A percentile compares a stretch with the other conserved stretches of the same genome.
Conservation (phyloP, 208 protist genomes). For the Crithidia bombi region DNA sequence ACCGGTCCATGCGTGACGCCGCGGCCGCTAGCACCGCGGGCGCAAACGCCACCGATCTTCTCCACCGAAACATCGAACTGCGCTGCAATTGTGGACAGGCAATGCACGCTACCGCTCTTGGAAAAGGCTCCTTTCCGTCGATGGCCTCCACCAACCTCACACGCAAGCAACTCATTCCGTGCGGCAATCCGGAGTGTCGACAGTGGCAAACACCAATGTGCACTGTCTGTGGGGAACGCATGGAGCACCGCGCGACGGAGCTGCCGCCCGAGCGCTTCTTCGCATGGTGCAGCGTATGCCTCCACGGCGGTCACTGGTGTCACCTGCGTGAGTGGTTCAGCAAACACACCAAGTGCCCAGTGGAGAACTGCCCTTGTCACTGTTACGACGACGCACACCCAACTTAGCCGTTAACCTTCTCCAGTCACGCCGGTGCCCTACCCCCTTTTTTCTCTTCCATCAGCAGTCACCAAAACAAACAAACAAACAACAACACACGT, state of each 20-base stretch:
- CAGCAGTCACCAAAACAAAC: not conserved
- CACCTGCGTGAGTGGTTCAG: slow-evolving; percentile 87
- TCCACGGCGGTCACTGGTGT: slow-evolving; percentile 85
- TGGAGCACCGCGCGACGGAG: slow-evolving; percentile 55
- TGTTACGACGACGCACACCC: slow-evolving; percentile 46
- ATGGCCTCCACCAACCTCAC: slow-evolving; percentile 25
- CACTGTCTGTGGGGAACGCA: slow-evolving; percentile 73
- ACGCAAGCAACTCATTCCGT: slow-evolving; percentile 41
- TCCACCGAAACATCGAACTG: slow-evolving; percentile 55
- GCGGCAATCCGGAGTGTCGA: slow-evolving; percentile 66
- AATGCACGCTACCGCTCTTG: slow-evolving; percentile 55
- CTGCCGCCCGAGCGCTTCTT: slow-evolving; percentile 63
- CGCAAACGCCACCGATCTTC: not conserved
- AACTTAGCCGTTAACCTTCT: no score
- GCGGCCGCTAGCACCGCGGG: not conserved
- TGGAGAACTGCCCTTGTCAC: slow-evolving; percentile 81
- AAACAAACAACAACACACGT: not conserved
- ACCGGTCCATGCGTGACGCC: slow-evolving; percentile 24
- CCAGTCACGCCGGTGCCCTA: no score
- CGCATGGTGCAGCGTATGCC: slow-evolving; percentile 87
- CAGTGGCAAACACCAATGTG: slow-evolving; percentile 77
- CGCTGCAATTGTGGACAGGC: slow-evolving; percentile 77
- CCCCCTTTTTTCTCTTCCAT: no score
- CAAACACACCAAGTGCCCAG: slow-evolving; percentile 83
- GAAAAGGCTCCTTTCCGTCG: slow-evolving; percentile 25